Percentiles rank a stretch among this genome's conserved stretches.
Conservation (phyloP, 1,139 yeast species). For the Kodamaea alishanica region DNA sequence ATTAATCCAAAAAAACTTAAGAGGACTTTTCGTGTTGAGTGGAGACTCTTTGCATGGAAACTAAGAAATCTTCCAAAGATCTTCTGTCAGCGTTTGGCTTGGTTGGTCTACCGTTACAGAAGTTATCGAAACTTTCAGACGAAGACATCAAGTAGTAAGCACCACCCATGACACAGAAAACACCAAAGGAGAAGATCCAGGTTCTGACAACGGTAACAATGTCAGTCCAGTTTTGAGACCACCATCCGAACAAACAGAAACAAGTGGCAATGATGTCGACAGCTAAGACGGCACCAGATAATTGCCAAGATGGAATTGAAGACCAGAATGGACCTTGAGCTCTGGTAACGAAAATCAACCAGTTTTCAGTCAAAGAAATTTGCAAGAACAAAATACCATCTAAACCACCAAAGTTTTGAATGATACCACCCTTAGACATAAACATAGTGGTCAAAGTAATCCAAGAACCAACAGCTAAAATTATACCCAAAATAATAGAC, state of each 20-base stretch:
- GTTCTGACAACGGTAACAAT: slow-evolving; percentile 90
- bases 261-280: slow-evolving; percentile 88
- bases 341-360: slow-evolving; percentile 94
- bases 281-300: slow-evolving; percentile 84
- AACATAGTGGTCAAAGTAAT: slow-evolving; percentile 88
- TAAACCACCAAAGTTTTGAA: slow-evolving; percentile 89
- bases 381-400: slow-evolving; percentile 91
- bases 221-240: slow-evolving; percentile 97
- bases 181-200: slow-evolving; percentile 95
- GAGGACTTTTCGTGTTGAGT: slow-evolving; percentile 88
- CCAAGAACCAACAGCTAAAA: slow-evolving; percentile 90
- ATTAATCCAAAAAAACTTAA: slow-evolving; percentile 21
- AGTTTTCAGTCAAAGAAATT: slow-evolving; percentile 89
- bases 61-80: slow-evolving; percentile 91
- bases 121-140: slow-evolving; percentile 83
- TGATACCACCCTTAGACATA: slow-evolving; percentile 77
- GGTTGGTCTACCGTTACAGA: slow-evolving; percentile 85
- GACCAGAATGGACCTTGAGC: slow-evolving; percentile 97
- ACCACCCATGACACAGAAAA: slow-evolving; percentile 95
- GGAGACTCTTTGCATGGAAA: slow-evolving; percentile 97
- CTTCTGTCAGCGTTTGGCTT: slow-evolving; percentile 67
- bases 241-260: slow-evolving; percentile 94
- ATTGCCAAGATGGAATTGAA: slow-evolving; percentile 90
- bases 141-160: slow-evolving; percentile 90
- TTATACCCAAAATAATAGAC: slow-evolving; percentile 78